phyloP scores from a whole-genome alignment of 1,284 basidiomycete species.

The Microstroma glucosiphilum region DNA sequence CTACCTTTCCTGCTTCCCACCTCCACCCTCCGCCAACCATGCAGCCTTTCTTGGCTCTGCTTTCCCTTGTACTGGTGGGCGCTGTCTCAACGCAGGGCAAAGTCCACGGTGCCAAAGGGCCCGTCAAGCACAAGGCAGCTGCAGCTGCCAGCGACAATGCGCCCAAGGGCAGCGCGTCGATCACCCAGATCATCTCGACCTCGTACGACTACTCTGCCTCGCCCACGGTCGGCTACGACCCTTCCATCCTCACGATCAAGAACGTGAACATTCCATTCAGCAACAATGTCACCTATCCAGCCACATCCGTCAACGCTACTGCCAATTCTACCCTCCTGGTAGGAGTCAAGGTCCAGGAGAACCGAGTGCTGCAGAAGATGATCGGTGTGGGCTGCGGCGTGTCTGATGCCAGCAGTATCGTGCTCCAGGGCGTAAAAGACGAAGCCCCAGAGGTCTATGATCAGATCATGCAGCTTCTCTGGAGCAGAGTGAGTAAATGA shows the following conservation, averaged over 20 bases:
- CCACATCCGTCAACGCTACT: background rate
- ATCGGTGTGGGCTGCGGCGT: conserved; percentile 16
- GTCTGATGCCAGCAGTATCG: conserved; percentile 29
- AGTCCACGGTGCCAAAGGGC: no score
- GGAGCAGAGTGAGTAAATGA: background rate
- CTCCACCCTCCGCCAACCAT: no score
- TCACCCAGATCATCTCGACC: background rate
- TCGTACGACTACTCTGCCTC: conserved; percentile 1
- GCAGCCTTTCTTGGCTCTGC: no score
- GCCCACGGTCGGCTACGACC: background rate
- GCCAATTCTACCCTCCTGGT: background rate
- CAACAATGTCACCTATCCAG: background rate
- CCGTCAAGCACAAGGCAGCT: no score
- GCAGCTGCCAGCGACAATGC: no score
- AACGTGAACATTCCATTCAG: background rate
- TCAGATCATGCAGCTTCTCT: conserved; percentile 28
- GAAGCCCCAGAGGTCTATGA: conserved; percentile 25
- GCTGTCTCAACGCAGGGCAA: no score
- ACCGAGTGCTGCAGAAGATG: conserved; percentile 2
- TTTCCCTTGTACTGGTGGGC: no score
- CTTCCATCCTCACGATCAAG: background rate
- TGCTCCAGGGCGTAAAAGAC: conserved; percentile 26
- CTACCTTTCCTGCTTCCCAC: no score
- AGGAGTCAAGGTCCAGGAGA: background rate
- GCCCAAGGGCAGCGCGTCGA: background rate